A percentile compares a stretch with the other conserved stretches of the same genome.
Evolutionary conservation across 2,329 filamentous ascomycete species (phyloP).

Genomic region (Alternaria longipes): DNA sequence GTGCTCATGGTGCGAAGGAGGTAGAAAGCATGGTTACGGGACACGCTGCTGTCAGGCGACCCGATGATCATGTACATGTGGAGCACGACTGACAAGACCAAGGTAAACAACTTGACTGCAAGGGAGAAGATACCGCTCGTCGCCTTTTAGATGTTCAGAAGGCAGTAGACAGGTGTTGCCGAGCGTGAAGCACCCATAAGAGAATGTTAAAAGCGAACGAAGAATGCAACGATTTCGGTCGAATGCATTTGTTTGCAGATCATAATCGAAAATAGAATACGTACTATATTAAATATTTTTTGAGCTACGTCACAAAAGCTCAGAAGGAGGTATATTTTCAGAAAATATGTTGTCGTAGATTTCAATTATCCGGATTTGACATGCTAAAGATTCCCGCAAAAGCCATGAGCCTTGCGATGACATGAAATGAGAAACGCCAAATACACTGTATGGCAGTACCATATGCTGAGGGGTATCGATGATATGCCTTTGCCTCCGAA

Average conservation of each 20-base stretch:
- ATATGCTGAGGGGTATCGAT: constrained; percentile 24
- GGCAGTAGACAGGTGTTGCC: not conserved
- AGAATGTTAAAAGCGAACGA: not conserved
- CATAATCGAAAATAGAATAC: not conserved
- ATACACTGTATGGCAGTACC: constrained; percentile 9
- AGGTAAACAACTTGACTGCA: not conserved
- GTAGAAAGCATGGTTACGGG: constrained; percentile 1
- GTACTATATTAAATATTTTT: not conserved
- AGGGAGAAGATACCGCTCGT: constrained; percentile 14
- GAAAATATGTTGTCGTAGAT: not conserved
- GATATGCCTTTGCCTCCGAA: constrained; percentile 10
- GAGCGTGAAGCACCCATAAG: not conserved
- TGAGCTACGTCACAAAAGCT: not conserved
- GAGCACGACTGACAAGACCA: constrained; percentile 18
- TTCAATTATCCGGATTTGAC: not conserved
- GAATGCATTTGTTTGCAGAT: not conserved
- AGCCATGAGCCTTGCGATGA: not conserved
- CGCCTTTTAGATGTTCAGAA: not conserved
- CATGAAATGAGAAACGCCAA: constrained; percentile 1
- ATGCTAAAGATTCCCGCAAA: not conserved
- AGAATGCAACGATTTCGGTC: not conserved
- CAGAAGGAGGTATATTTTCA: not conserved
- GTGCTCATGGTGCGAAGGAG: constrained; percentile 19
- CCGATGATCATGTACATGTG: not conserved
- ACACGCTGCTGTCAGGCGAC: not conserved